Evolutionary conservation across 2,329 filamentous ascomycete genomes (phyloP), one percentile per base, ranked within the genome.

Genomic region (Pyrenophora teres): DNA sequence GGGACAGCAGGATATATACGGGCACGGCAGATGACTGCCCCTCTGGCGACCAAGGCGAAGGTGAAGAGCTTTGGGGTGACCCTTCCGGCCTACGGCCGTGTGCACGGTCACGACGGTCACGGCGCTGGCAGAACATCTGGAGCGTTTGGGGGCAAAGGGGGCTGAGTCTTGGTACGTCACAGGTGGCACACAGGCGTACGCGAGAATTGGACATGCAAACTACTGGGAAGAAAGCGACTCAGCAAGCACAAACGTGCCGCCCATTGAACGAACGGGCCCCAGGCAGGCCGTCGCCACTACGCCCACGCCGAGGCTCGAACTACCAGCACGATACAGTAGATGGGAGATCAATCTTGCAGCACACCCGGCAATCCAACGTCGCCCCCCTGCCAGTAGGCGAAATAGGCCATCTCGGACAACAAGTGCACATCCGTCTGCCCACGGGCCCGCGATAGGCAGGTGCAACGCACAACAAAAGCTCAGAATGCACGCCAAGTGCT

Each of bases 61-160:
- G 30, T 44, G 40, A 38, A 41, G 46, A 36, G 33, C 30, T 48
- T 54, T 52, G 25, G 49, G 48, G 47, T 2, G 47, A 36, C 36
- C 45, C 36, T 39, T 46, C 35, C 45, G 47, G 50, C 31, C 35
- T 23, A 39, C 50, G 27, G 45, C 45, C 55, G 48, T 46, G 52
- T 25, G 55, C 55, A 56, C 55, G 55, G 55, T 50, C 38, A 27
- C 27, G 38, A 56, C 55, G 55, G 55, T 50, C 38, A 27, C 27
- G 41, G 41, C 27, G 45, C 40, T 46, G 32, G 38, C 48, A 37
- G 18, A 36, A 54, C 32, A 18, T 32, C 33, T 41, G 48, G 54
- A 49, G 52, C 47, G 40, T 54, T 51, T 42, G 37, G 41, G 41
- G 13, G 25, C 44, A 41, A 50, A 56, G 52, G 55, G 55, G 50